Conservation (phyloP, 176 grass and related monocot genomes). For the Raddia distichophylla region DNA sequence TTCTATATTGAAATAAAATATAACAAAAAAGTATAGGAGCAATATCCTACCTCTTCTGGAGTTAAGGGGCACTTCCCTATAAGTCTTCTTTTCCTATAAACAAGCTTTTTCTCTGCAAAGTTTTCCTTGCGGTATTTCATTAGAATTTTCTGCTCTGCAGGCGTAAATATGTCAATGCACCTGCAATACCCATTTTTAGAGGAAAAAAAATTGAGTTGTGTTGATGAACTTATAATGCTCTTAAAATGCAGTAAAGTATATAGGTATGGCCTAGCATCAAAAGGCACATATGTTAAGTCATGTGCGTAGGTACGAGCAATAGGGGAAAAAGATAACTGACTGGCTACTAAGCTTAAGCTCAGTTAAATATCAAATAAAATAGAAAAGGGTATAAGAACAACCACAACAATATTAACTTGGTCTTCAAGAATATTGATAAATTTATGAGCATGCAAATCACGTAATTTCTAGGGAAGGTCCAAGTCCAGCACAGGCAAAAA, state of each 20-base stretch:
- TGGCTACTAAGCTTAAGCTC: neutral
- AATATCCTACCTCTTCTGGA: slow-evolving; percentile 81
- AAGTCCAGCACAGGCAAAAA: neutral
- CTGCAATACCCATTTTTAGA: slow-evolving; percentile 55
- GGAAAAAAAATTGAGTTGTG: neutral
- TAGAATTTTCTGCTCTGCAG: slow-evolving; percentile 81
- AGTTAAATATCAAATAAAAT: neutral
- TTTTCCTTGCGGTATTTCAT: slow-evolving; percentile 78
- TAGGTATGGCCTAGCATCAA: neutral
- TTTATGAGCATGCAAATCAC: neutral
- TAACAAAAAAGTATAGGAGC: slow-evolving; percentile 4
- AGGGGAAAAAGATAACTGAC: slow-evolving; percentile 18
- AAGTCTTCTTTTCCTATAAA: slow-evolving; percentile 69
- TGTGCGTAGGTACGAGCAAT: slow-evolving; percentile 5
- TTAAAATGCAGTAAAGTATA: neutral
- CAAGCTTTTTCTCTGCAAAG: slow-evolving; percentile 77
- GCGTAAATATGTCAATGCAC: slow-evolving; percentile 91
- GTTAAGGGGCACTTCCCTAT: slow-evolving; percentile 98
- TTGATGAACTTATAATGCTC: neutral
- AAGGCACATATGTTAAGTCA: neutral
- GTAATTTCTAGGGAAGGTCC: neutral
- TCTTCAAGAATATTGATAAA: neutral
- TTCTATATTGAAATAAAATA: slow-evolving; percentile 13
- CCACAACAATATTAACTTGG: neutral
- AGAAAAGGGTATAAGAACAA: neutral